Base-by-base conservation (phyloP, 2,329 filamentous ascomycete species). In the Pseudodiploospora longispora region DNA sequence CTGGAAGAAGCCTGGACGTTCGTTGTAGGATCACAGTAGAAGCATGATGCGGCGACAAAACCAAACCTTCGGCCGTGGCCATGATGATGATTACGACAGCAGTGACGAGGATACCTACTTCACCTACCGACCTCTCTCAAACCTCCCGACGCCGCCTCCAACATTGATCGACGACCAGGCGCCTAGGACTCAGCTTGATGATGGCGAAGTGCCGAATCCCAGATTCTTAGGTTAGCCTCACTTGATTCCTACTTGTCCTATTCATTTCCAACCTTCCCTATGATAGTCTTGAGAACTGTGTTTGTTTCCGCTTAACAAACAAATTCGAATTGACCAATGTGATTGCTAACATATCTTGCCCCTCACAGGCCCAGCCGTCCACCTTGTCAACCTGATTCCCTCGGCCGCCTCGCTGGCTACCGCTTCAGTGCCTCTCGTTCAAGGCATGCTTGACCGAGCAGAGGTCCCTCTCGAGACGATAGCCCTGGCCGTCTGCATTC, bases 111-210 rank as follows among this genome's bases (percentile, higher is more conserved):
- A 72, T 47, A 69, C 70, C 50, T 78, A 76, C 61, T 80, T 81
- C 55, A 81, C 79, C 51, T 85, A 84, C 62, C 74, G 78, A 39
- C 81, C 81, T 7, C 69, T 85, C 41, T 84, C 80, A 30, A 82
- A 80, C 59, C 71, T 85, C 27, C 81, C 81, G 27, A 85, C 81
- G 42, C 81, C 81, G 50, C 81, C 81, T 37, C 73, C 72, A 8
- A 81, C 76, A 37, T 72, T 71, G 43, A 60, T 59, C 35, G 68
- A 70, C 72, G 70, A 40, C 69, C 71, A 38, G 58, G 59, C 43
- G 7, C 29, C n/a, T 19, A 27, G 37, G 34, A 59, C 65, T 43
- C 59, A 61, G 12, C 56, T 67, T 40, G 68, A 72, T 41, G 68
- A 72, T 55, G 68, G 64, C 46, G 70, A 72, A 50, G 59, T 63